A percentile compares a stretch with the other conserved stretches of the same genome.
Evolutionary conservation across 2,329 filamentous ascomycete species (phyloP).

Genomic region (Aspergillus glaucus): DNA sequence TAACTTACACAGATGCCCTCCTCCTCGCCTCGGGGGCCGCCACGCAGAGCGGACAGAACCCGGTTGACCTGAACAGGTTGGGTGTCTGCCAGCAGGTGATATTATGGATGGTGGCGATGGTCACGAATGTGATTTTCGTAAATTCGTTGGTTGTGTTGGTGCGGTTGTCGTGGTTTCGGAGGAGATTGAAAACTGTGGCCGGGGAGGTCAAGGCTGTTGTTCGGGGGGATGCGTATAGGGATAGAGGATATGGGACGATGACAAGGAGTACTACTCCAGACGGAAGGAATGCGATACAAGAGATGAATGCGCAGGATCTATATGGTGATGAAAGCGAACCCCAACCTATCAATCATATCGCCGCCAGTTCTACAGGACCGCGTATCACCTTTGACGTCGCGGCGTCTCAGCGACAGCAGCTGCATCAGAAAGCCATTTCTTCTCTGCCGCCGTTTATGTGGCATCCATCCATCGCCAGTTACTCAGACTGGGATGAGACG

Average conservation of each 20-base stretch:
- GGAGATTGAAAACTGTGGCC: slow-evolving; percentile 75
- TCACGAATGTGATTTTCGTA: slow-evolving; percentile 76
- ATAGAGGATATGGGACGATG: not conserved
- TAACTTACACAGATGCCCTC: slow-evolving; percentile 76
- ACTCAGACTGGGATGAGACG: slow-evolving; percentile 82
- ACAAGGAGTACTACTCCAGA: not conserved
- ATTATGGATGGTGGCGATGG: slow-evolving; percentile 62
- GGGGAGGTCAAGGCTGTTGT: slow-evolving; percentile 61
- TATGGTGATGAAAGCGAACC: slow-evolving; percentile 10
- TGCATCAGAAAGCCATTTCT: not conserved
- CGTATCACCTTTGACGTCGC: slow-evolving; percentile 26
- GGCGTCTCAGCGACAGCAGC: not conserved
- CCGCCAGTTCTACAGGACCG: slow-evolving; percentile 8
- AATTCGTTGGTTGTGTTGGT: slow-evolving; percentile 81
- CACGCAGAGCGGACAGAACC: slow-evolving; percentile 87
- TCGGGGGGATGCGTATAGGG: slow-evolving; percentile 13
- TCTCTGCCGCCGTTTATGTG: slow-evolving; percentile 39
- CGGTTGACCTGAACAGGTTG: slow-evolving; percentile 56
- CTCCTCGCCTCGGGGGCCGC: slow-evolving; percentile 76
- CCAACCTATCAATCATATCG: slow-evolving; percentile 5
- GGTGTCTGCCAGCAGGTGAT: slow-evolving; percentile 66
- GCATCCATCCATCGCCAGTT: slow-evolving; percentile 80
- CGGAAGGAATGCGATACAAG: too few relatives aligned
- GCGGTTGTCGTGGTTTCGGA: slow-evolving; percentile 93
- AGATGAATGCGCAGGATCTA: too few relatives aligned